Conservation (phyloP, 352 stramenopile genomes). For the Globisporangium spinosum region DNA sequence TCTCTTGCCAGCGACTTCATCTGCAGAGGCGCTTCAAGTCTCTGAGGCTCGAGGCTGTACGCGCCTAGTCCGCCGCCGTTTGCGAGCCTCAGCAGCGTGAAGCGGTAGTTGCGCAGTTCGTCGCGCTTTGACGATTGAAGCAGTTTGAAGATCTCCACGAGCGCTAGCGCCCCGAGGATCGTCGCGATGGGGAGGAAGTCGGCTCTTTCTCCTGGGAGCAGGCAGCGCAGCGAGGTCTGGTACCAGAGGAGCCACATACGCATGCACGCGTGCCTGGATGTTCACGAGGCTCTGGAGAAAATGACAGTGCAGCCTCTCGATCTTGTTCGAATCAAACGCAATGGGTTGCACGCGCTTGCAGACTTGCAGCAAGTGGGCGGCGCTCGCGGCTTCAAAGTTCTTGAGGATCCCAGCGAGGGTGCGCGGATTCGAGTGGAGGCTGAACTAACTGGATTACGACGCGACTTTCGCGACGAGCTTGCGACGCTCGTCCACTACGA, state of each 20-base stretch:
- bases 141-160: slow-evolving; percentile 28
- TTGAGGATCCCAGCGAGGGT: slow-evolving; percentile 16
- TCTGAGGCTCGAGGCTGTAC: neutral
- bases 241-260: slow-evolving; percentile 8
- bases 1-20: slow-evolving; percentile 30
- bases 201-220: slow-evolving; percentile 10
- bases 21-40: slow-evolving; percentile 9
- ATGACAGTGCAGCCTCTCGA: slow-evolving; percentile 21
- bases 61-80: slow-evolving; percentile 10
- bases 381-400: slow-evolving; percentile 14
- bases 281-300: slow-evolving; percentile 35
- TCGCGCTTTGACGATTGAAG: slow-evolving; percentile 2
- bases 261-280: slow-evolving; percentile 14
- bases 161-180: slow-evolving; percentile 26
- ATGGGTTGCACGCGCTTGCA: slow-evolving; percentile 15
- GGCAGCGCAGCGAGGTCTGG: slow-evolving; percentile 25
- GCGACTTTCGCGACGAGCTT: neutral
- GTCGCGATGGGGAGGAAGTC: slow-evolving; percentile 22
- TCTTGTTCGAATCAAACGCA: slow-evolving; percentile 13
- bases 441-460: slow-evolving; percentile 13
- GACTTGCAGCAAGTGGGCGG: slow-evolving; percentile 13
- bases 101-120: slow-evolving; percentile 3
- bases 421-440: slow-evolving; percentile 20
- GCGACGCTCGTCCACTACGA: slow-evolving; percentile 4
- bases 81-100: slow-evolving; percentile 12